A percentile compares a stretch with the other conserved stretches of the same genome.
These are phyloP conservation scores for Magnolia sinica DNA, from an alignment of 164 flowering plant species.

Conservation along the genomic window DNA sequence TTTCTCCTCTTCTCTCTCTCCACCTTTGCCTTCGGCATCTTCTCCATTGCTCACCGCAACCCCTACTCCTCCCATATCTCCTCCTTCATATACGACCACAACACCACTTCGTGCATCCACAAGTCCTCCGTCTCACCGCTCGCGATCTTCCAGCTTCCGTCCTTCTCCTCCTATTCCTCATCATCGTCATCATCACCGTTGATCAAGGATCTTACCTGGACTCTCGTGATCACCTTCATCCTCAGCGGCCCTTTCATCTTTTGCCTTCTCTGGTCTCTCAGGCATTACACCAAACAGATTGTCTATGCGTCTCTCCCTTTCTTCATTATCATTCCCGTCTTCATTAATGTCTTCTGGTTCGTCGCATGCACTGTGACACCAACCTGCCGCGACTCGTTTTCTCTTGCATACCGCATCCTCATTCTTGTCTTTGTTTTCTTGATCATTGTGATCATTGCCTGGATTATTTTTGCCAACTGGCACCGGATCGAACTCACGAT, in stretches of 20 bases:
- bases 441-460: constrained; percentile 62
- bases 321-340: constrained; percentile 44
- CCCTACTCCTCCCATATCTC: constrained; percentile 42
- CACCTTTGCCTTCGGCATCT: constrained; percentile 82
- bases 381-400: constrained; percentile 58
- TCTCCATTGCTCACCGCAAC: constrained; percentile 57
- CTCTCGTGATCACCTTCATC: constrained; percentile 65
- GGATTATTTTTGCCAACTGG: constrained; percentile 83
- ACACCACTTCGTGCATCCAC: constrained; percentile 55
- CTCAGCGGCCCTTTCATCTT: constrained; percentile 60
- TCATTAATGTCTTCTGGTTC: constrained; percentile 82
- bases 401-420: constrained; percentile 63
- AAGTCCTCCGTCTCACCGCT: neutral
- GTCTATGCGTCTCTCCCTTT: constrained; percentile 45
- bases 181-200: constrained; percentile 20
- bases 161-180: neutral
- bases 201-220: constrained; percentile 59
- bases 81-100: constrained; percentile 45
- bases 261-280: constrained; percentile 53
- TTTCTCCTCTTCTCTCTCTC: constrained; percentile 53
- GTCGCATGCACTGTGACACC: constrained; percentile 75
- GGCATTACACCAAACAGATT: constrained; percentile 78
- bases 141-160: neutral
- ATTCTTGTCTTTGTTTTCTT: constrained; percentile 65
- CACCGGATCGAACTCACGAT: constrained; percentile 78